A percentile compares a stretch with the other conserved stretches of the same genome.
Conservation (phyloP, 2,329 filamentous ascomycete genomes). For the Fusarium piperis region DNA sequence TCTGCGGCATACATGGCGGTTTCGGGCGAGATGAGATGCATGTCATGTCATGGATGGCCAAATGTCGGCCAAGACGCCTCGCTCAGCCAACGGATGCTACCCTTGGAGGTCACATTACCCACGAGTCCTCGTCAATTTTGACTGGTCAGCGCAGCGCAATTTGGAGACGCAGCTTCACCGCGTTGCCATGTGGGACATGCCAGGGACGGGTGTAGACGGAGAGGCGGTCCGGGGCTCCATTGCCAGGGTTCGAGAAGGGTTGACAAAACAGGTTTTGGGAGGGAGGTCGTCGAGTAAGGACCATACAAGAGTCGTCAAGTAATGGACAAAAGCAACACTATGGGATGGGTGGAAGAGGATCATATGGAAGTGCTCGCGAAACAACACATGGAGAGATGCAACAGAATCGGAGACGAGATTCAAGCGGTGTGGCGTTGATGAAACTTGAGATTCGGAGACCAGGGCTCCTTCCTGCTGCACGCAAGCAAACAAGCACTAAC, state of each 20-base stretch:
- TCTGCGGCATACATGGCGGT: neutral
- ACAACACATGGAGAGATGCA: neutral
- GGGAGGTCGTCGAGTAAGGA: neutral
- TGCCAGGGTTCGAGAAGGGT: neutral
- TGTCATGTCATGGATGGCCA: neutral
- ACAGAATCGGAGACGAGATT: neutral
- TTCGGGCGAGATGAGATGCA: neutral
- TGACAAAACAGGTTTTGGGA: neutral
- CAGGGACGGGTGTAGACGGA: conserved; percentile 2
- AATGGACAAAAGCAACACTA: neutral
- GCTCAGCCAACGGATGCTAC: neutral
- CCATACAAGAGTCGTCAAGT: neutral
- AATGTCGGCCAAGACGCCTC: neutral
- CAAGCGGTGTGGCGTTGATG: conserved; percentile 25
- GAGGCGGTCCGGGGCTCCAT: neutral
- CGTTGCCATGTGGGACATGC: conserved; percentile 1
- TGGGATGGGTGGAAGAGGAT: neutral
- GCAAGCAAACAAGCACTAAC: conserved; percentile 32
- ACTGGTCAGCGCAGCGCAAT: neutral
- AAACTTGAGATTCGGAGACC: conserved; percentile 23
- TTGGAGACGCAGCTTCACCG: conserved; percentile 6
- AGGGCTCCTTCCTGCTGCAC: conserved; percentile 22
- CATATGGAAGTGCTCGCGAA: neutral
- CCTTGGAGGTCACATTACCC: neutral
- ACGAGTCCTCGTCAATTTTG: neutral